These are phyloP conservation scores for Fraxinus velutina DNA, from an alignment of 305 asterid species.

Conservation along the genomic window DNA sequence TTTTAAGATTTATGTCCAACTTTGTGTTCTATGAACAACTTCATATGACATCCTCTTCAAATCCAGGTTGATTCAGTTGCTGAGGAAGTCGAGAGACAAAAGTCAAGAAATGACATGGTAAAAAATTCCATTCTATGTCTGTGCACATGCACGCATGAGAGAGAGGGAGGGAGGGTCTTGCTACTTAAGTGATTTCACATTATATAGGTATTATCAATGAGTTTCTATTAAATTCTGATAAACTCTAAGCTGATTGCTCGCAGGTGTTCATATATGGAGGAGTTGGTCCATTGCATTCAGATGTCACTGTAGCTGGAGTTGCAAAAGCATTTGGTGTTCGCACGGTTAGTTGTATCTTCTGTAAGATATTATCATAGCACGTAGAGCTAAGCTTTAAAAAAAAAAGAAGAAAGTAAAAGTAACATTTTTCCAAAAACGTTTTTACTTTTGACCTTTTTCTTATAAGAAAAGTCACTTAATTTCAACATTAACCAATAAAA, in stretches of 20 bases:
- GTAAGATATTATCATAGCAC: not conserved
- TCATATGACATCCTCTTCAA: constrained; percentile 20
- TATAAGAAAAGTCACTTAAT: not conserved
- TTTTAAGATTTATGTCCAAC: not conserved
- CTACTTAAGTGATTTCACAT: not conserved
- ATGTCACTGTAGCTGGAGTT: constrained; percentile 76
- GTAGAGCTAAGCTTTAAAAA: not conserved
- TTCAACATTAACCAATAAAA: not conserved
- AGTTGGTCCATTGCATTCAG: constrained; percentile 80
- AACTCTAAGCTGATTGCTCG: constrained; percentile 11
- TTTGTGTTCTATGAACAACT: not conserved
- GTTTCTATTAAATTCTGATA: not conserved
- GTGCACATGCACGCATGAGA: not conserved
- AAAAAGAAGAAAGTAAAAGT: not conserved
- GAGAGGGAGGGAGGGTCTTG: not conserved
- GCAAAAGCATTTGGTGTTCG: constrained; percentile 90
- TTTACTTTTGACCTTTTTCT: not conserved
- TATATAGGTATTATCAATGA: not conserved
- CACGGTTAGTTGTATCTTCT: constrained; percentile 35
- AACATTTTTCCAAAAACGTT: not conserved
- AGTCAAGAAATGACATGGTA: constrained; percentile 68
- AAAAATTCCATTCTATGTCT: constrained; percentile 23
- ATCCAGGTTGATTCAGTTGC: constrained; percentile 82
- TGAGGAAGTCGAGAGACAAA: constrained; percentile 76
- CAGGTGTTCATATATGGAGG: constrained; percentile 94